These are phyloP conservation scores for Mariannaea elegans DNA, from an alignment of 2,329 filamentous ascomycete genomes.

Conservation along the genomic window DNA sequence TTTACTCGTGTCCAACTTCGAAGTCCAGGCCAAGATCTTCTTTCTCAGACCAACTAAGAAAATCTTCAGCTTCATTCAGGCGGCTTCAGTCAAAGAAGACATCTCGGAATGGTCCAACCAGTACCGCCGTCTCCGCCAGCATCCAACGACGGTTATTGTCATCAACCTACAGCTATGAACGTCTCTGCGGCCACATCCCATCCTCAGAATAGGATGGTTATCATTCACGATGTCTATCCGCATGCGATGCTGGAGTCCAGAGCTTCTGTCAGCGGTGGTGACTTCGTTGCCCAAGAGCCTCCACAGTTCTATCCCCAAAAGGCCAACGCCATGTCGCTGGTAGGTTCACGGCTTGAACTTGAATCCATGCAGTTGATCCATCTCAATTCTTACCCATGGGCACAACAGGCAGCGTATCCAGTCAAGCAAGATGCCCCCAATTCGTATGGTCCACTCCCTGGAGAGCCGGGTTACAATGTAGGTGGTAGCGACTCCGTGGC, in stretches of 20 bases:
- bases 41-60: neutral
- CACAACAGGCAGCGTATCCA: conserved; percentile 25
- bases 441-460: conserved; percentile 32
- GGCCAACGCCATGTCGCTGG: conserved; percentile 22
- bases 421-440: conserved; percentile 18
- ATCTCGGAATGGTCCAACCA: conserved; percentile 47
- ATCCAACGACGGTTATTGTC: conserved; percentile 40
- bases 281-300: conserved; percentile 29
- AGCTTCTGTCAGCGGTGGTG: conserved; percentile 32
- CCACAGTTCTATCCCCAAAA: conserved; percentile 30
- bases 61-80: neutral
- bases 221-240: conserved; percentile 20
- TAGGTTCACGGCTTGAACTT: conserved; percentile 19
- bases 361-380: neutral
- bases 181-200: conserved; percentile 23
- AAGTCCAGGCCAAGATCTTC: neutral
- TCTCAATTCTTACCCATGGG: neutral
- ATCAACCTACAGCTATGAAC: conserved; percentile 25
- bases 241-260: conserved; percentile 27
- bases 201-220: conserved; percentile 15
- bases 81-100: conserved; percentile 10
- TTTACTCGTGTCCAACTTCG: conserved; percentile 10
- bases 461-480: conserved; percentile 34
- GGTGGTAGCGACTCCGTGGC: conserved; percentile 4
- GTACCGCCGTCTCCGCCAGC: conserved; percentile 57